Evolutionary conservation across 768 basidiomycete species (phyloP), one percentile per base, ranked within the genome.

Genomic region (Cystobasidium onofrii): DNA sequence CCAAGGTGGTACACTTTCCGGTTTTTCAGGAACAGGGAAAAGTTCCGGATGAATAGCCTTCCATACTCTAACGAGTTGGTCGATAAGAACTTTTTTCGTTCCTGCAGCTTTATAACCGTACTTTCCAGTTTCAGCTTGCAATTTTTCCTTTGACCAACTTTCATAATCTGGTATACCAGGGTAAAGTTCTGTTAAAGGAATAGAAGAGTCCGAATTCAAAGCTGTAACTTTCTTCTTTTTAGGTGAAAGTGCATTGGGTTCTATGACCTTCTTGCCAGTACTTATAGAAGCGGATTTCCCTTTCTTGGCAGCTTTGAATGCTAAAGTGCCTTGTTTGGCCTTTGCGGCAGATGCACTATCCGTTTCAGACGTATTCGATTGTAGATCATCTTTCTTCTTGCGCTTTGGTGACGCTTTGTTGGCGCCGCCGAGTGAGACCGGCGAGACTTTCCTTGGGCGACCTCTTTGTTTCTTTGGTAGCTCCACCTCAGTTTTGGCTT

Each of bases 61-160:
- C 69, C 69, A 71, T 7, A 71, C 55, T 20, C 69, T 23, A 17
- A 34, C 55, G 1, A 71, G 50, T 34, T 71, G 69, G 15, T 7
- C 69, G 13, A 71, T 36, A 7, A 71, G 55, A 6, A 71, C 69
- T 23, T 33, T 55, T 36, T 71, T 71, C 15, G 54, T 61, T 20
- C 69, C 55, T 1, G 69, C 52, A 25, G 69, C 4, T 27, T 71
- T 71, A 44, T 71, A 71, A n/a, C 69, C 69, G 29, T 71, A 71
- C 17, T 44, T 55, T 9, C 34, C 55, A 2, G 69, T 71, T 54
- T 55, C 69, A n/a, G 31, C 33, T 57, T 60, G 69, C 34, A 71
- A 29, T 55, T 36, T 29, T 29, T 71, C 69, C 54, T 60, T 55
- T 34, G 29, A 31, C 69, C 69, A 71, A 54, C 69, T 71, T 34